Evolutionary conservation across 805 yeast genomes (phyloP).

Genomic region (Clavispora fructus): DNA sequence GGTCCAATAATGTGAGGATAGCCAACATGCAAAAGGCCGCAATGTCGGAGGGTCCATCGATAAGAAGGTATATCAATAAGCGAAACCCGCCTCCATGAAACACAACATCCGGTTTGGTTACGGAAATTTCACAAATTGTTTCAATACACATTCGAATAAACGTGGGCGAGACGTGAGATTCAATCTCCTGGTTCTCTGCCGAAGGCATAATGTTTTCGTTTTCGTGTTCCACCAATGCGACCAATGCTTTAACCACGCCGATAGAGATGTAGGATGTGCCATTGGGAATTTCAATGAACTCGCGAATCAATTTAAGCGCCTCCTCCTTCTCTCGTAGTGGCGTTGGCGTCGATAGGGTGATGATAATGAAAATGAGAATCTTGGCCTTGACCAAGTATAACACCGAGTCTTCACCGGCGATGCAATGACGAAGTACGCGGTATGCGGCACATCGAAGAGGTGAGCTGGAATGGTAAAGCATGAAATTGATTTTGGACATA

Average conservation of each 20-base stretch:
- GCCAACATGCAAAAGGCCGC: slow-evolving; percentile 33
- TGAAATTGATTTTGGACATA: slow-evolving; percentile 51
- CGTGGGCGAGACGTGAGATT: slow-evolving; percentile 1
- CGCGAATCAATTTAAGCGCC: slow-evolving; percentile 66
- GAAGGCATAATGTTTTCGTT: slow-evolving; percentile 7
- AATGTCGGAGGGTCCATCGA: slow-evolving; percentile 16
- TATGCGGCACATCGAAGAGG: slow-evolving; percentile 73
- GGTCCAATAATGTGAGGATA: slow-evolving; percentile 52
- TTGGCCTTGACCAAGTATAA: slow-evolving; percentile 48
- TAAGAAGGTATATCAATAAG: slow-evolving; percentile 37
- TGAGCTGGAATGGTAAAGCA: slow-evolving; percentile 52
- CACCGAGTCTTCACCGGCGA: slow-evolving; percentile 51
- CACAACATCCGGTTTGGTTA: slow-evolving; percentile 38
- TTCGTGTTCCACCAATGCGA: slow-evolving; percentile 52
- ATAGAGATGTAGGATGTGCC: slow-evolving; percentile 52
- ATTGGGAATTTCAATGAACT: slow-evolving; percentile 46
- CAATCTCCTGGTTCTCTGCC: slow-evolving; percentile 1
- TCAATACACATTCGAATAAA: slow-evolving; percentile 34
- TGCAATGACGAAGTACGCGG: slow-evolving; percentile 62
- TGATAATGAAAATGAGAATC: slow-evolving; percentile 58
- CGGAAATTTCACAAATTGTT: slow-evolving; percentile 33
- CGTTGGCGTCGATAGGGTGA: slow-evolving; percentile 58
- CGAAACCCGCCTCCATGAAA: slow-evolving; percentile 52
- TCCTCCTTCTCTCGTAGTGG: slow-evolving; percentile 64
- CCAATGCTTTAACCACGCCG: slow-evolving; percentile 64